These are phyloP conservation scores for Cenchrus purpureus DNA, from an alignment of 176 grass and related monocot genomes.

Conservation along the genomic window DNA sequence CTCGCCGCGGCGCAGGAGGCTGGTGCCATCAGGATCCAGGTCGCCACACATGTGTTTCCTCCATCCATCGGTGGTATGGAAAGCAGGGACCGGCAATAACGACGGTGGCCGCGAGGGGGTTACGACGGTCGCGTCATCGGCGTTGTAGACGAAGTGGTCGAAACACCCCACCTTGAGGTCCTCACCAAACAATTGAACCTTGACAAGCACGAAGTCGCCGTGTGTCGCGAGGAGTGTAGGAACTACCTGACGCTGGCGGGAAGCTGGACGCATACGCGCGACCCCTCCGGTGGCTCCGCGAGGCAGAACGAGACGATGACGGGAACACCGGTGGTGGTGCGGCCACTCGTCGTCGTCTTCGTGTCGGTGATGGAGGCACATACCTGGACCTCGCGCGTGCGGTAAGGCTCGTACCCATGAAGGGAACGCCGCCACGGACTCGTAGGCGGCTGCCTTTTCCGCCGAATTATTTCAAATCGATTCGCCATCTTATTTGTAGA, in stretches of 20 bases:
- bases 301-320: not conserved
- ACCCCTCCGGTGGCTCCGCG: not conserved
- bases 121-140: too few relatives aligned
- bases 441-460: too few relatives aligned
- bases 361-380: conserved; percentile 13
- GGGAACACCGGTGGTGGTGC: not conserved
- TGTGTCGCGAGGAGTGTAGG: not conserved
- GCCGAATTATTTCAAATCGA: too few relatives aligned
- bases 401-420: not conserved
- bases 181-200: too few relatives aligned
- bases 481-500: too few relatives aligned
- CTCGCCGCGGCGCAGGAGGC: not conserved
- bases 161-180: not conserved
- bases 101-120: not conserved
- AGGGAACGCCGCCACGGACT: not conserved
- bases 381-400: not conserved
- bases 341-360: not conserved
- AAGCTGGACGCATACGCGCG: not conserved
- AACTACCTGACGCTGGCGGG: not conserved
- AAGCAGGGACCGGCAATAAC: not conserved
- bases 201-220: not conserved
- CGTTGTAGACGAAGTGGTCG: too few relatives aligned
- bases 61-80: too few relatives aligned
- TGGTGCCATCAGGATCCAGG: not conserved
- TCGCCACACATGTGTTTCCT: not conserved